Conservation (phyloP, 176 grass and related monocot genomes). For the Carex pumila region DNA sequence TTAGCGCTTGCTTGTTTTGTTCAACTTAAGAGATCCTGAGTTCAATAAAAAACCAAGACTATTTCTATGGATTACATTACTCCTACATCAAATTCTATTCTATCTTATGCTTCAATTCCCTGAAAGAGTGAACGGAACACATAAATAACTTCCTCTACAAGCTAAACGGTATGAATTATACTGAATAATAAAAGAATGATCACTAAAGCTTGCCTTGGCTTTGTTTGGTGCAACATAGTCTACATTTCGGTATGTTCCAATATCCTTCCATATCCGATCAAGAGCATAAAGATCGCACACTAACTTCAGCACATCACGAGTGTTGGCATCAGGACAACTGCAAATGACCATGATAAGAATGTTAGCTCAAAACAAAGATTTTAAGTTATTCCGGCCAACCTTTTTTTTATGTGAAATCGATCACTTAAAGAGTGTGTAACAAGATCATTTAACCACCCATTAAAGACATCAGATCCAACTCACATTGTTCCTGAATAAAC, state of each 20-base stretch:
- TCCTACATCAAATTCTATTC: neutral
- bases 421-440: neutral
- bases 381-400: neutral
- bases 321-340: slow-evolving; percentile 84
- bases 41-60: too few relatives aligned
- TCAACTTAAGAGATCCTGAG: too few relatives aligned
- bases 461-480: neutral
- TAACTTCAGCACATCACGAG: slow-evolving; percentile 56
- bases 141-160: neutral
- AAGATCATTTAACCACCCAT: neutral
- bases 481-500: neutral
- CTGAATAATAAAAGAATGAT: neutral
- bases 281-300: slow-evolving; percentile 93
- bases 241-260: slow-evolving; percentile 84
- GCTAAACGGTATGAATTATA: neutral
- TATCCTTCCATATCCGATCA: slow-evolving; percentile 94
- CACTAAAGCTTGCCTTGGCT: slow-evolving; percentile 59
- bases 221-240: slow-evolving; percentile 96
- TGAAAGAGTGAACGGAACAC: too few relatives aligned
- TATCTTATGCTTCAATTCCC: neutral
- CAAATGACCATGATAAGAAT: slow-evolving; percentile 27
- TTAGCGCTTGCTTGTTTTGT: neutral
- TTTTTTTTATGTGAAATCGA: neutral
- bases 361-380: slow-evolving; percentile 4
- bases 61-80: too few relatives aligned